Percentiles rank a stretch among this genome's conserved stretches.
phyloP scores from a whole-genome alignment of 257 asterid species.

The Solanum pennellii region DNA sequence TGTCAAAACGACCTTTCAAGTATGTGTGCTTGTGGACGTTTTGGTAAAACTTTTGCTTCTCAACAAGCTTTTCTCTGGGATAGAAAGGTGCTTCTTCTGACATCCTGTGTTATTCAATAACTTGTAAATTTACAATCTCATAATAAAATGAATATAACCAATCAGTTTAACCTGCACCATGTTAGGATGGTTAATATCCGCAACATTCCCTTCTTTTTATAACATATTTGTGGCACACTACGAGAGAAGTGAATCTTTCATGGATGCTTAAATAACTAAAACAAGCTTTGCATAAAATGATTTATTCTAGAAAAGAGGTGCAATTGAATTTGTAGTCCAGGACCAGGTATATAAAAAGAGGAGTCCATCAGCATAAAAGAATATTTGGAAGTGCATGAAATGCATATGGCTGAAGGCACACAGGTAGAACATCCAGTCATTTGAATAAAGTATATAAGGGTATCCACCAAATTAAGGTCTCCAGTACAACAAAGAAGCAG shows the following conservation, averaged over 20 bases:
- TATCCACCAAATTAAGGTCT: neutral
- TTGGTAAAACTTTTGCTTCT: conserved; percentile 15
- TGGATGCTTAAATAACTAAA: neutral
- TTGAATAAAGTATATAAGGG: neutral
- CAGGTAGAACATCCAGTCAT: neutral
- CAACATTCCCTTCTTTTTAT: neutral
- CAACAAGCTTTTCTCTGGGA: conserved; percentile 10
- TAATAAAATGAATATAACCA: neutral
- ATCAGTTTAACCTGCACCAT: neutral
- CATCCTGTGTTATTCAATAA: conserved; percentile 6
- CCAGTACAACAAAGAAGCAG: neutral
- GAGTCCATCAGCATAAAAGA: neutral
- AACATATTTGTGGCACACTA: neutral
- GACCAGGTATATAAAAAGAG: neutral
- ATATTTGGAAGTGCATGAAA: neutral
- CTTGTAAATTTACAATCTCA: neutral
- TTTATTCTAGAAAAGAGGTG: neutral
- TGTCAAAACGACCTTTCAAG: conserved; percentile 10
- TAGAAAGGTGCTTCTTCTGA: conserved; percentile 13
- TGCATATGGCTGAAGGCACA: neutral
- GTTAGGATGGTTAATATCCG: neutral
- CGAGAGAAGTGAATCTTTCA: neutral
- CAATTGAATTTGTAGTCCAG: neutral
- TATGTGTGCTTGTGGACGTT: conserved; percentile 9
- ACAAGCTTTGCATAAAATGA: neutral